Evolutionary conservation across 768 basidiomycete species (phyloP).

Genomic region (Cyathus striatus): DNA sequence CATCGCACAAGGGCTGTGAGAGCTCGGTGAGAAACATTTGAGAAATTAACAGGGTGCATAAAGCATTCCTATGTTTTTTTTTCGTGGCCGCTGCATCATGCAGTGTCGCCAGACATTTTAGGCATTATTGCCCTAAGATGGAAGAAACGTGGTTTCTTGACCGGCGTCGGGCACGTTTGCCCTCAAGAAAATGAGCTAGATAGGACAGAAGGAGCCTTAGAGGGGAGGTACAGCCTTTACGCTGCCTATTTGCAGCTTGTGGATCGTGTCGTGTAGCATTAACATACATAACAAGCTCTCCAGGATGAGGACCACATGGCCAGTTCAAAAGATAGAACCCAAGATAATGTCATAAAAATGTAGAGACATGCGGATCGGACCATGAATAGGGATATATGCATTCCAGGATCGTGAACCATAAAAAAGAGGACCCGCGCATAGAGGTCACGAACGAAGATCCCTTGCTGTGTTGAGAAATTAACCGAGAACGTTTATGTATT

Average conservation of each 20-base stretch:
- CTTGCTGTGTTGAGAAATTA: constrained; percentile 1
- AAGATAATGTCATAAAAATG: constrained; percentile 5
- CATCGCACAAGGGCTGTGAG: too few relatives aligned
- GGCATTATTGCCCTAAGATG: too few relatives aligned
- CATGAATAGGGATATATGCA: neutral
- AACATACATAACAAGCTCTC: constrained; percentile 4
- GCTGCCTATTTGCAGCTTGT: neutral
- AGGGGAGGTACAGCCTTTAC: neutral
- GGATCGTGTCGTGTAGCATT: neutral
- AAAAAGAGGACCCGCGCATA: constrained; percentile 4
- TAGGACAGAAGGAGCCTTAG: neutral
- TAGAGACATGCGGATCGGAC: constrained; percentile 1
- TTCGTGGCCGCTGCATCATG: too few relatives aligned
- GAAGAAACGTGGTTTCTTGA: too few relatives aligned
- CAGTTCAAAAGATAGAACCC: constrained; percentile 8
- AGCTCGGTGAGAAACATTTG: too few relatives aligned
- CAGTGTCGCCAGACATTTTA: too few relatives aligned
- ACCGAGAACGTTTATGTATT: neutral
- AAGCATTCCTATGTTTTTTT: too few relatives aligned
- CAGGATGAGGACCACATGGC: too few relatives aligned
- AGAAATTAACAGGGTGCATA: too few relatives aligned
- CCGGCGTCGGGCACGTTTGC: too few relatives aligned
- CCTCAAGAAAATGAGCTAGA: neutral
- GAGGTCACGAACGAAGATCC: constrained; percentile 5
- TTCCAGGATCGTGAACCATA: neutral